Evolutionary conservation across 352 stramenopile genomes (phyloP), one percentile per base, ranked within the genome.

Genomic region (Nothophytophthora sp.): DNA sequence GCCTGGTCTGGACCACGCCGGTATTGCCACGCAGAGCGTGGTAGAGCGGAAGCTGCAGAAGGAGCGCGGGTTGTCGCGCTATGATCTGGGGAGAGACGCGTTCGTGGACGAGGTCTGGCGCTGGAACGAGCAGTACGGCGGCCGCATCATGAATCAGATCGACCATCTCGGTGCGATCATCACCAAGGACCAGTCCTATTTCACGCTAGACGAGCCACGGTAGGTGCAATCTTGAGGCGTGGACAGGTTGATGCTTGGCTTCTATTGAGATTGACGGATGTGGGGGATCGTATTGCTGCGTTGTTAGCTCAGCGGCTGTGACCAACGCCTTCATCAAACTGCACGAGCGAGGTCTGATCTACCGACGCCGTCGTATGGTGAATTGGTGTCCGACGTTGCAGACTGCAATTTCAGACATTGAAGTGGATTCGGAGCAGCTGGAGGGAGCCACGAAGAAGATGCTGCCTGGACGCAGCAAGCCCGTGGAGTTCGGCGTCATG

Each of bases 21-120:
- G 98, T 20, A 99, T 99, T 65, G 98, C 97, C 7, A 99, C 98
- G 18, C 98, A 91, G 81, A 97, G 89, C 37, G 97, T 99, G 0
- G 98, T 99, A 5, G 98, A 99, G 80, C 98, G 98, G 63, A 98
- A 98, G 72, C 78, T 99, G 28, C 86, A 92, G 56, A 98, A 99
- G 70, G 94, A 99, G 54, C 63, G 87, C 34, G 86, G 87, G 7
- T 58, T 91, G 22, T 89, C 75, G 8, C 78, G 87, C 40, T 95
- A 99, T 66, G 96, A 99, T 59, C 76, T 99, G 23, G 97, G 97
- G 5, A 86, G 98, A 33, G 95, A 99, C 32, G 88, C 91, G 45
- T 99, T 99, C 63, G 74, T 99, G 13, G 72, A 98, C 44, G 89
- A 92, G 50, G 88, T 98, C 15, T 99, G 97, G 97, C 80, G 97